Evolutionary conservation across 306 rosid species (phyloP), one percentile per base, ranked within the genome.

Genomic region (Castanea crenata): DNA sequence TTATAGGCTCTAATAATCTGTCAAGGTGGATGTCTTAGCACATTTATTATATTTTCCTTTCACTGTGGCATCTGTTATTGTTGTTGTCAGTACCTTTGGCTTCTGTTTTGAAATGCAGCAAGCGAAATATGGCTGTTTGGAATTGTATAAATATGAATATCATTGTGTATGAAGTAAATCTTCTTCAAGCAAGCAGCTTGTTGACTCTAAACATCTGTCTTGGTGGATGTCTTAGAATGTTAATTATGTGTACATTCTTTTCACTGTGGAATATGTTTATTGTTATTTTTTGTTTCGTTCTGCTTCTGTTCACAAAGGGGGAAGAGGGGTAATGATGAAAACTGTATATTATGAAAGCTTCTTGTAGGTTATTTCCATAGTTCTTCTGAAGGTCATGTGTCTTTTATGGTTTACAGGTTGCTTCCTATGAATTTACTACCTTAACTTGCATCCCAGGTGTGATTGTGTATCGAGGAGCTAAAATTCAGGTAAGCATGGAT

Each of bases 381-480:
- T 7, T 55, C 13, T 74, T 81, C 76, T 85, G 81, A 88, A 44
- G 73, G 15, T 51, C 71, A 51, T 85, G 55, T 64, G 46, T 21
- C 78, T 69, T 51, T 51, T 78, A 73, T 86, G 54, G 62, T 83
- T 58, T 71, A 55, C 90, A 95, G 99, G 99, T 93, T 86, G 99
- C 99, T 80, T 95, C 98, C 32, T 95, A 95, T 82, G 99, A 95
- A 86, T 95, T 95, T 85, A 93, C 98, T 58, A 95, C 99, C 73
- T 85, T 95, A 71, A 93, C 99, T 81, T 95, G 99, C 90, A 95
- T 95, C 78, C 99, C 98, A 5, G 99, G 98, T 75, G 99, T 95
- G 82, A 95, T 95, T 20, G 76, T 84, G 41, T 95, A 95, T 74
- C 89, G 94, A 29, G 98, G 99, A 84, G 98, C 98, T 57, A 93